Evolutionary conservation across 164 flowering plant species (phyloP), one percentile per base, ranked within the genome.

Genomic region (Nymphaea colorata): DNA sequence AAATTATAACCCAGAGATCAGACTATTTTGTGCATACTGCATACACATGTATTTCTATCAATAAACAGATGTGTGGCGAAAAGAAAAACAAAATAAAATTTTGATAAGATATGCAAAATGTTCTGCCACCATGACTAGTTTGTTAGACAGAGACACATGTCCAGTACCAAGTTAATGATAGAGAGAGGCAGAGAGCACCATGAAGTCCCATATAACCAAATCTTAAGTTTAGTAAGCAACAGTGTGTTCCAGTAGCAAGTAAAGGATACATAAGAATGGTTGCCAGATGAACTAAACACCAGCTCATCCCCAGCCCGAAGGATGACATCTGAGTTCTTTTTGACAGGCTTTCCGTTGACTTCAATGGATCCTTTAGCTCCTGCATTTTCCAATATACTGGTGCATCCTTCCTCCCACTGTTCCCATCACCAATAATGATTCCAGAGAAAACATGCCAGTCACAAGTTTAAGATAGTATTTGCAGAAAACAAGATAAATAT

Each of bases 201-300:
- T 25, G 36, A 25, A 25, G 36, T 25, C 36, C 36, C 36, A 25
- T 25, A 25, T 0, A 25, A 25, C 36, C 36, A 25, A 25, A 25
- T 25, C 36, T 25, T 1, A 25, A 25, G 36, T 25, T 25, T 25
- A 25, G 36, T 25, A 25, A 25, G 36, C 36, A 25, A 25, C 36
- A 47, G 7, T 47, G 55, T 47, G 12, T 12, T 47, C 55, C 55
- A 4, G 5, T 7, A 7, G 12, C 55, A 25, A 25, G 36, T 71
- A 74, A 78, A 89, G 91, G 96, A 92, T 92, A 92, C 96, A 77
- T 88, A 92, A 63, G 95, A 83, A 80, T 87, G 87, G 71, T 80
- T 88, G 64, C 89, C 88, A 53, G 72, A 68, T 47, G 76, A 59
- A 59, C 90, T 83, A 71, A 92, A 90, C 60, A 84, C 72, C 67